Conservation (phyloP, 2,329 filamentous ascomycete species). For the Cyanodermella asteris region DNA sequence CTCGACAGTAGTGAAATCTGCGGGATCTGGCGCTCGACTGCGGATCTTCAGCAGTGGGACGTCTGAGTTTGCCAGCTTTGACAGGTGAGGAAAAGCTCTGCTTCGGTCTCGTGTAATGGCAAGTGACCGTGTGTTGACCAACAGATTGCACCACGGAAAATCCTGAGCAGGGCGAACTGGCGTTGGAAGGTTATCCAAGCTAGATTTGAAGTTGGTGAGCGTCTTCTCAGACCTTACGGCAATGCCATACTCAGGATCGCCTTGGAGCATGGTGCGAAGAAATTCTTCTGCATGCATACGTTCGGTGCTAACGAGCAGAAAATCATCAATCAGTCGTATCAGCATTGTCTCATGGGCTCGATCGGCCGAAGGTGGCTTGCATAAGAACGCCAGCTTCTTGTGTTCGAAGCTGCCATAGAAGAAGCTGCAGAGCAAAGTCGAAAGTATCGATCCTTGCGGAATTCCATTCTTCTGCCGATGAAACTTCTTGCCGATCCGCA, state of each 20-base stretch:
- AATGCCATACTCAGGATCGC: conserved; percentile 61
- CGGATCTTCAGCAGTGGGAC: conserved; percentile 1
- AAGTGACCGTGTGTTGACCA: conserved; percentile 53
- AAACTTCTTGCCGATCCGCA: conserved; percentile 72
- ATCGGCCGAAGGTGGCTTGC: no score
- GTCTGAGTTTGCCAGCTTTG: background rate
- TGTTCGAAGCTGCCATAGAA: conserved; percentile 80
- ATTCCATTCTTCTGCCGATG: conserved; percentile 80
- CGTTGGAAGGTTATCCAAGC: conserved; percentile 31
- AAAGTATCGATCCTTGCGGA: conserved; percentile 78
- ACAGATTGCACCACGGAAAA: conserved; percentile 82
- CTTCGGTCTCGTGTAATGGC: conserved; percentile 49
- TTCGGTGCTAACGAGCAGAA: conserved; percentile 63
- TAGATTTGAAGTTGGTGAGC: conserved; percentile 58
- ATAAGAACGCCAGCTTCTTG: conserved; percentile 46
- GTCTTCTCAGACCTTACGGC: conserved; percentile 57
- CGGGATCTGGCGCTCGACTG: no score
- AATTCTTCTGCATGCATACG: conserved; percentile 46
- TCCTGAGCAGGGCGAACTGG: conserved; percentile 23
- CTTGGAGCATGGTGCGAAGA: conserved; percentile 56
- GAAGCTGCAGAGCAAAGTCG: conserved; percentile 74
- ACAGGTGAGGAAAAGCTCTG: conserved; percentile 16
- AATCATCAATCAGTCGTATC: conserved; percentile 76
- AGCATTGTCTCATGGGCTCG: conserved; percentile 38
- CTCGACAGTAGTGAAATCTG: conserved; percentile 61